Conservation (phyloP, 208 protist species). For the Trypanosoma melophagium region DNA sequence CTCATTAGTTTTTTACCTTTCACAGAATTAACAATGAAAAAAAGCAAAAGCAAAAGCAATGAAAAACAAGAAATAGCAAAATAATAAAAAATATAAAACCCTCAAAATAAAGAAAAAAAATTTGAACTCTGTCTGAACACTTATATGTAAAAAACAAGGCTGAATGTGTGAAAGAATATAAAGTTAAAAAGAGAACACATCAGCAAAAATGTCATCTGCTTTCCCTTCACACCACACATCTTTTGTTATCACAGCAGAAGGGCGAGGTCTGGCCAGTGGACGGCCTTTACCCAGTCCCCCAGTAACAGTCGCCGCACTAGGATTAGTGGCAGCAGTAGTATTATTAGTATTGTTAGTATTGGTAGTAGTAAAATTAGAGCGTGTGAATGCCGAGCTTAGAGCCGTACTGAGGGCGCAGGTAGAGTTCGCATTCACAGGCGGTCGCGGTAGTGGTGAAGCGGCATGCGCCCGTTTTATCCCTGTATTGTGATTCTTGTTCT, state of each 20-base stretch:
- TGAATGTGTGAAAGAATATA: neutral
- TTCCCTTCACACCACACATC: conserved; percentile 21
- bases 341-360: neutral
- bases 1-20: too few species aligned
- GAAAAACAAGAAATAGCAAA: conserved; percentile 1
- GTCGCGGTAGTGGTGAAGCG: conserved; percentile 13
- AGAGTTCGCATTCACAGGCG: conserved; percentile 9
- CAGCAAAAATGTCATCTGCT: conserved; percentile 67
- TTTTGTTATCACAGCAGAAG: conserved; percentile 23
- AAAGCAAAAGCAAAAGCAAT: neutral
- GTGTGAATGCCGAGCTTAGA: conserved; percentile 10
- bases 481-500: neutral
- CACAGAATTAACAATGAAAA: conserved; percentile 17
- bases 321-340: neutral
- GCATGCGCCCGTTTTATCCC: neutral
- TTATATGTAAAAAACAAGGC: conserved; percentile 41
- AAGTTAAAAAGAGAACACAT: conserved; percentile 50
- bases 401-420: conserved; percentile 12
- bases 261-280: conserved; percentile 15
- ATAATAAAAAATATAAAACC: neutral
- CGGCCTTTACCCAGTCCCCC: neutral
- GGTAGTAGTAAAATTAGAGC: neutral
- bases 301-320: neutral
- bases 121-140: neutral
- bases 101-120: conserved; percentile 8